A percentile compares a stretch with the other conserved stretches of the same genome.
These are phyloP conservation scores for Phytophthora ramorum DNA, from an alignment of 352 stramenopile species.

Conservation along the genomic window DNA sequence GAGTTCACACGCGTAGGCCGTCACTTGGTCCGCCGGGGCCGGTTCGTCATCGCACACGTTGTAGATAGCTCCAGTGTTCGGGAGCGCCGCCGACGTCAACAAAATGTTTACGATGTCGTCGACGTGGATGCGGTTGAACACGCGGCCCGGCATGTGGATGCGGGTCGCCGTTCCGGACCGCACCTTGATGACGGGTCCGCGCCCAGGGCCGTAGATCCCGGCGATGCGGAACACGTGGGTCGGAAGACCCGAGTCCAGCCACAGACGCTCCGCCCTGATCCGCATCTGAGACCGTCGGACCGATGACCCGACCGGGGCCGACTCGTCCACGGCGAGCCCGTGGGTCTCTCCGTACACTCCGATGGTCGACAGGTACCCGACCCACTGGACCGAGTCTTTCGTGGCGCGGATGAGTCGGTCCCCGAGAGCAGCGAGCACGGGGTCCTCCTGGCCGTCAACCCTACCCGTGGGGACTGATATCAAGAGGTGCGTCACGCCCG, in stretches of 20 bases:
- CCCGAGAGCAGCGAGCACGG: constrained; percentile 66
- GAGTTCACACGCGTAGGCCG: constrained; percentile 79
- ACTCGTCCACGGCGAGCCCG: constrained; percentile 86
- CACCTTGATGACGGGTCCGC: constrained; percentile 85
- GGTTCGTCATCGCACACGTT: constrained; percentile 93
- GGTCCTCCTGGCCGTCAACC: constrained; percentile 62
- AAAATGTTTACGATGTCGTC: constrained; percentile 90
- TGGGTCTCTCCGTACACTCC: constrained; percentile 94
- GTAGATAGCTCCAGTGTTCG: constrained; percentile 78
- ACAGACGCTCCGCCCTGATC: constrained; percentile 78
- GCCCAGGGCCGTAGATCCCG: constrained; percentile 91
- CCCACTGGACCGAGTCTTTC: constrained; percentile 71
- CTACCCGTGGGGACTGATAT: constrained; percentile 68
- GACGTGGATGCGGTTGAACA: constrained; percentile 92
- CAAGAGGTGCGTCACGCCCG: constrained; percentile 76
- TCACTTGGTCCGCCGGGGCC: constrained; percentile 80
- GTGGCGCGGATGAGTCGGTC: constrained; percentile 48
- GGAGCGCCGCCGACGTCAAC: constrained; percentile 65
- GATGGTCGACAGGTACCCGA: constrained; percentile 93
- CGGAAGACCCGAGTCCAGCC: constrained; percentile 73
- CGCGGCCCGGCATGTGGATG: constrained; percentile 76
- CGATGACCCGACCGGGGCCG: constrained; percentile 66
- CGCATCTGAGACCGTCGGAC: constrained; percentile 78
- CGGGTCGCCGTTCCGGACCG: constrained; percentile 65
- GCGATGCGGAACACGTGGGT: constrained; percentile 91